These are phyloP conservation scores for Beauveria medogensis DNA, from an alignment of 2,329 filamentous ascomycete genomes.

Conservation along the genomic window DNA sequence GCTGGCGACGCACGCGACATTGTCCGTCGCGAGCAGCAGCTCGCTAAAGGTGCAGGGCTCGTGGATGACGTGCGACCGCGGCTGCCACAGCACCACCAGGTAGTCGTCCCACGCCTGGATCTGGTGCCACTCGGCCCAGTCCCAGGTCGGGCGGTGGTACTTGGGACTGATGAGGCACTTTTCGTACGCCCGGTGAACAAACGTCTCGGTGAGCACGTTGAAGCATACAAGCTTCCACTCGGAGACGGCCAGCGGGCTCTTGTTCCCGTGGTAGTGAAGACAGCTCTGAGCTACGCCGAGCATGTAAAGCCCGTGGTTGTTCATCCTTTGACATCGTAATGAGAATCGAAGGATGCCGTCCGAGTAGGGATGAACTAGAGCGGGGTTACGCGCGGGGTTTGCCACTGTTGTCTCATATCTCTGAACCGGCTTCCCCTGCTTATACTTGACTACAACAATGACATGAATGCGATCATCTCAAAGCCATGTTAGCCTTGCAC, in stretches of 20 bases:
- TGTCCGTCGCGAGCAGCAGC: slow-evolving; percentile 6
- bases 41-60: slow-evolving; percentile 9
- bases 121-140: slow-evolving; percentile 11
- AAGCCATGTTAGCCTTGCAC: not conserved
- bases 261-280: slow-evolving; percentile 4
- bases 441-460: slow-evolving; percentile 6
- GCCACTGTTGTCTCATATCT: slow-evolving; percentile 3
- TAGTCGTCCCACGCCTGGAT: slow-evolving; percentile 12
- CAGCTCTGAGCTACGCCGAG: slow-evolving; percentile 1
- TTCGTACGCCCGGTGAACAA: not conserved
- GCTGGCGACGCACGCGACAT: not conserved
- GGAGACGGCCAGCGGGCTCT: not conserved
- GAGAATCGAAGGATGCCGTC: slow-evolving; percentile 7
- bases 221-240: slow-evolving; percentile 7
- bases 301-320: slow-evolving; percentile 8
- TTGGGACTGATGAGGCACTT: slow-evolving; percentile 8
- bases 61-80: slow-evolving; percentile 11
- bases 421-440: not conserved
- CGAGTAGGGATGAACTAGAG: not conserved
- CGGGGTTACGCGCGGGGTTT: not conserved
- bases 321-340: slow-evolving; percentile 9
- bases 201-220: slow-evolving; percentile 8
- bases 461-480: slow-evolving; percentile 5
- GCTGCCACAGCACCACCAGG: slow-evolving; percentile 11
- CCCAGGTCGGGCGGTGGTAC: slow-evolving; percentile 8